Base-by-base conservation (phyloP, 352 stramenopile species). In the Pythium oligandrum region DNA sequence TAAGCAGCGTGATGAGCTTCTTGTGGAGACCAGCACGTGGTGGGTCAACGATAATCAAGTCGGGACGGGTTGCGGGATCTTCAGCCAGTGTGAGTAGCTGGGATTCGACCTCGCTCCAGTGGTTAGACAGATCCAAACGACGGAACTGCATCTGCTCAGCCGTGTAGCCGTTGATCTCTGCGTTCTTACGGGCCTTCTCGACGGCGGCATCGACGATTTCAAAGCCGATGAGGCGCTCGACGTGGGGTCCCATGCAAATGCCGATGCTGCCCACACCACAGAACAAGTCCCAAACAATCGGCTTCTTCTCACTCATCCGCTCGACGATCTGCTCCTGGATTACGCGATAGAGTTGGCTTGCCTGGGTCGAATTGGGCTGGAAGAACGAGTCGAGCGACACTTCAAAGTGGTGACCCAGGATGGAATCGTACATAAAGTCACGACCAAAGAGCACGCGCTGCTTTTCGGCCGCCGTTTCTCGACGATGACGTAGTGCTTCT, bases 371-470 rank as follows among this genome's bases (percentile, higher is more conserved):
- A 49, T 92, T 92, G 30, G 81, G 81, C 61, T 92, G 78, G 58
- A 92, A 92, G 52, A 92, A 92, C 36, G 81, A 83, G 50, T 86
- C 71, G 40, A 88, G 75, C 48, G 81, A 82, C 36, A 92, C 61
- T 26, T 82, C 60, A 42, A 92, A 92, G 34, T 40, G 54, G 34
- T 88, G 73, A 30, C 59, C 54, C 6, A 92, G 59, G 30, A 92
- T 78, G 32, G 73, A 66, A 53, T 92, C 81, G 57, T 83, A 56
- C 2, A 86, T 68, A 38, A 73, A 73, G 7, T 68, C 40, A 0
- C 47, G 55, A 1, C 81, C 81, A 44, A 71, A 82, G 0, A 92
- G 63, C 61, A 79, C 59, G 1, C 61, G 70, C 33, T 74, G 55
- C 32, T 53, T 56, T 10, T 53, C 26, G 17, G 17, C 17, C 17